A percentile compares a stretch with the other conserved stretches of the same genome.
phyloP scores from a whole-genome alignment of 2,329 filamentous ascomycete species.

The Aspergillus floridensis region DNA sequence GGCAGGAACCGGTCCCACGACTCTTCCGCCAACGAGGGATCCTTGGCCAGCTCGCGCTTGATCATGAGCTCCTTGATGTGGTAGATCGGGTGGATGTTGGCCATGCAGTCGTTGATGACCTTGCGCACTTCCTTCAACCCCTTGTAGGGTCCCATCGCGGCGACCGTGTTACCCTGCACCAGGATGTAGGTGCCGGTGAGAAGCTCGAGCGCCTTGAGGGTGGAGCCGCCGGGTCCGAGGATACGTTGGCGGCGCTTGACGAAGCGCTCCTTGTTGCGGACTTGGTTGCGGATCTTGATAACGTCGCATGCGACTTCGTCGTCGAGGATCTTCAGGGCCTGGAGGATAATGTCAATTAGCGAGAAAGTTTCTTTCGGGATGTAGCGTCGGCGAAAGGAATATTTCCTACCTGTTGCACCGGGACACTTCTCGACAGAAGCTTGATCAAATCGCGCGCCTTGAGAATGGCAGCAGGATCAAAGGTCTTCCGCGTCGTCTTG shows the following conservation, averaged over 20 bases:
- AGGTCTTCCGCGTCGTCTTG: slow-evolving; percentile 88
- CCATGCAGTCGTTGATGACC: slow-evolving; percentile 93
- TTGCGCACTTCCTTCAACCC: slow-evolving; percentile 88
- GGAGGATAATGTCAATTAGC: slow-evolving; percentile 4
- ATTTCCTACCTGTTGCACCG: slow-evolving; percentile 66
- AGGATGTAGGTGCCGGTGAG: slow-evolving; percentile 89
- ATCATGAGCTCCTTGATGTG: slow-evolving; percentile 97
- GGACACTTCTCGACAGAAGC: slow-evolving; percentile 84
- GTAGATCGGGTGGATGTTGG: slow-evolving; percentile 84
- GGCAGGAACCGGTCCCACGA: slow-evolving; percentile 96
- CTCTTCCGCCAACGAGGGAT: slow-evolving; percentile 79
- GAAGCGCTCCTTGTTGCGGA: slow-evolving; percentile 91
- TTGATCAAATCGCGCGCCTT: slow-evolving; percentile 95
- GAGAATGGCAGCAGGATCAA: slow-evolving; percentile 85
- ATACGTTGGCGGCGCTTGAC: slow-evolving; percentile 93
- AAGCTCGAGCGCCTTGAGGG: slow-evolving; percentile 88
- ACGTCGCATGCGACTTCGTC: slow-evolving; percentile 91
- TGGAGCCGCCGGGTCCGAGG: slow-evolving; percentile 84
- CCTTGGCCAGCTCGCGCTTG: slow-evolving; percentile 85
- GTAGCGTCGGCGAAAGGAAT: not conserved
- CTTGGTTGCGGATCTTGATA: slow-evolving; percentile 88
- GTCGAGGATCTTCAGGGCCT: slow-evolving; percentile 86
- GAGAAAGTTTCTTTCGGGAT: not conserved
- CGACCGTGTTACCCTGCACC: slow-evolving; percentile 94
- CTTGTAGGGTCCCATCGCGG: slow-evolving; percentile 87